A percentile compares a stretch with the other conserved stretches of the same genome.
Conservation (phyloP, 2,329 filamentous ascomycete genomes). For the Plenodomus lindquistii region DNA sequence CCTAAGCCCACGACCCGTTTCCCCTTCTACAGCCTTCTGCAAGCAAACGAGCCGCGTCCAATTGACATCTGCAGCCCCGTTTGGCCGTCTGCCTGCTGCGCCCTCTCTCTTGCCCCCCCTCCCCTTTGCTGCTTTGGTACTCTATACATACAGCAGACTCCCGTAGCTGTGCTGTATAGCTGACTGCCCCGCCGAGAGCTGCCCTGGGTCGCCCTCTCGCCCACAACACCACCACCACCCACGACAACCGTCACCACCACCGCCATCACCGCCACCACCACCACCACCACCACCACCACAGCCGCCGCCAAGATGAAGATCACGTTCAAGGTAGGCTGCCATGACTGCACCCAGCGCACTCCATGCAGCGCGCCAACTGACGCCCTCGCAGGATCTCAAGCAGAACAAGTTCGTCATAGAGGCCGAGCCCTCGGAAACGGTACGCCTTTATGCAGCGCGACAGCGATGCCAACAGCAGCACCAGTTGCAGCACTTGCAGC, state of each 20-base stretch:
- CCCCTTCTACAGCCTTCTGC: conserved; percentile 27
- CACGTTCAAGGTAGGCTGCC: conserved; percentile 66
- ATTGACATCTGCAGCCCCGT: neutral
- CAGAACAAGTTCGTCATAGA: conserved; percentile 98
- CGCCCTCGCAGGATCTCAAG: conserved; percentile 77
- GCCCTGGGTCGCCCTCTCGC: too few species aligned
- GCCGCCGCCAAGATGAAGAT: conserved; percentile 62
- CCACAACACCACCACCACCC: conserved; percentile 9
- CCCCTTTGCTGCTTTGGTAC: neutral
- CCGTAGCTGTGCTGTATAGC: too few species aligned
- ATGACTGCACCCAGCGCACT: conserved; percentile 14
- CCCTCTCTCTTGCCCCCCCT: neutral
- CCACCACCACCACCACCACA: conserved; percentile 22
- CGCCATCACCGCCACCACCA: conserved; percentile 23
- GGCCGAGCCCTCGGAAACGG: conserved; percentile 87
- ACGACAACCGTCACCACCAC: conserved; percentile 12
- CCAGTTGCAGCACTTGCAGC: too few species aligned
- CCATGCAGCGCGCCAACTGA: conserved; percentile 18
- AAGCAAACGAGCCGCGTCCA: conserved; percentile 6
- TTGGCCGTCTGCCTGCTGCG: conserved; percentile 1
- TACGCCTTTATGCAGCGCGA: conserved; percentile 51
- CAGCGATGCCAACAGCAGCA: conserved; percentile 2
- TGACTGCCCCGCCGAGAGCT: neutral
- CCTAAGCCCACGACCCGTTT: neutral
- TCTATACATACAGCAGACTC: too few species aligned